phyloP scores from a whole-genome alignment of 23 red algal species.

The Gracilaria vermiculophylla region DNA sequence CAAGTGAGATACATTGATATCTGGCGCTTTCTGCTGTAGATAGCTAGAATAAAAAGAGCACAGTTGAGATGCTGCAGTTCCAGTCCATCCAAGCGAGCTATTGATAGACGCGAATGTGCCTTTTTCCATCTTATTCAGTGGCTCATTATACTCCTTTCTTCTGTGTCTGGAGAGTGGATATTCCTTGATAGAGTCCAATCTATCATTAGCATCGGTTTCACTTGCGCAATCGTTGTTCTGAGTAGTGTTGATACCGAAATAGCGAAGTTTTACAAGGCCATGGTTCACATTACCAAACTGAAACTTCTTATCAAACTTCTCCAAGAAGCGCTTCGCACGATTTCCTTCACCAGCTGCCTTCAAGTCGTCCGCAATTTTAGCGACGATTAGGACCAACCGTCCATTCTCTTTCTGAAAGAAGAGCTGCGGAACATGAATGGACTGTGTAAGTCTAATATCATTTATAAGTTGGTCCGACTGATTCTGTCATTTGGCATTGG shows the following conservation, averaged over 20 bases:
- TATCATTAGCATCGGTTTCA: neutral
- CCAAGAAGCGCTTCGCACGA: neutral
- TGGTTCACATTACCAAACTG: neutral
- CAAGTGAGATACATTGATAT: neutral
- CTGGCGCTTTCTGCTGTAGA: conserved; percentile 26
- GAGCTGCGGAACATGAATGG: neutral
- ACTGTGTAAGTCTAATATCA: neutral
- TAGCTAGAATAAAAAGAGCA: neutral
- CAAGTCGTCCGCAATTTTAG: neutral
- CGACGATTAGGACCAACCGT: neutral
- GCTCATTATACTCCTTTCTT: neutral
- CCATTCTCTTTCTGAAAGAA: neutral
- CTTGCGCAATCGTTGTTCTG: neutral
- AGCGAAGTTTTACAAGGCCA: neutral
- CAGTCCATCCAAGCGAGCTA: neutral
- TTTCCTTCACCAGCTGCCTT: neutral
- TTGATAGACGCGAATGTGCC: neutral
- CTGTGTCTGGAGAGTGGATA: neutral
- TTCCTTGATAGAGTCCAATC: neutral
- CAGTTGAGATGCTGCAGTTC: neutral
- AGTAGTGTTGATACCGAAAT: conserved; percentile 1
- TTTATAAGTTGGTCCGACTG: too few relatives aligned
- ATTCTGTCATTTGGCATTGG: too few relatives aligned
- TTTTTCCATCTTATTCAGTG: neutral
- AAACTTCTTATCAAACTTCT: neutral